Evolutionary conservation across 2,329 filamentous ascomycete genomes (phyloP).

Genomic region (Blastomyces emzantsi): DNA sequence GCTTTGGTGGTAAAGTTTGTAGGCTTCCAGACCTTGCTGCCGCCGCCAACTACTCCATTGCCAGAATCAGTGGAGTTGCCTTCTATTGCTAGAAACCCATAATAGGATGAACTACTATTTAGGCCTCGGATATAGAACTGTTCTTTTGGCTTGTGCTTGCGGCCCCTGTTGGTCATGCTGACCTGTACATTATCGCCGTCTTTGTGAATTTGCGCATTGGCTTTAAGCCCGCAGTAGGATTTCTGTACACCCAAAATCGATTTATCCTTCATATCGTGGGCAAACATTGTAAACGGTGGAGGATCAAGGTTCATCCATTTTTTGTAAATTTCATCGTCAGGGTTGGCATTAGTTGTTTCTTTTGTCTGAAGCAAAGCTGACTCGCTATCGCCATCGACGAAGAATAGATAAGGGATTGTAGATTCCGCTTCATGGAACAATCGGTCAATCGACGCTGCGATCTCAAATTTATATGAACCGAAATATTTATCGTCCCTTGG

Average conservation of each 20-base stretch:
- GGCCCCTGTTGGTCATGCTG: slow-evolving; percentile 60
- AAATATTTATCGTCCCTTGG: slow-evolving; percentile 54
- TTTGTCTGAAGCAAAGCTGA: slow-evolving; percentile 71
- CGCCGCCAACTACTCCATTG: slow-evolving; percentile 54
- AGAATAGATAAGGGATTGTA: slow-evolving; percentile 52
- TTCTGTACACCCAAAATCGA: slow-evolving; percentile 60
- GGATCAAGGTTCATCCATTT: slow-evolving; percentile 49
- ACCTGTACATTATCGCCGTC: slow-evolving; percentile 47
- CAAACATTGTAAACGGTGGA: slow-evolving; percentile 70
- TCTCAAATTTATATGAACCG: slow-evolving; percentile 66
- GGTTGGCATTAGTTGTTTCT: slow-evolving; percentile 52
- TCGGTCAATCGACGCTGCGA: slow-evolving; percentile 72
- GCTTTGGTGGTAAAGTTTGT: slow-evolving; percentile 71
- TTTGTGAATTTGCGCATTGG: slow-evolving; percentile 54
- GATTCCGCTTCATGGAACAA: slow-evolving; percentile 58
- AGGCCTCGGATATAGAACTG: slow-evolving; percentile 78
- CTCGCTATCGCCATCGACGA: slow-evolving; percentile 75
- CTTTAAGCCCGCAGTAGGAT: slow-evolving; percentile 73
- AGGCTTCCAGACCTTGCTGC: slow-evolving; percentile 62
- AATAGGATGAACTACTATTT: slow-evolving; percentile 61
- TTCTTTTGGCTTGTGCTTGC: slow-evolving; percentile 63
- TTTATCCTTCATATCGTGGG: slow-evolving; percentile 49
- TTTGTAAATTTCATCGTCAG: slow-evolving; percentile 42
- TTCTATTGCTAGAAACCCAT: slow-evolving; percentile 60
- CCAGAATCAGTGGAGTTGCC: slow-evolving; percentile 48